Percentiles rank a stretch among this genome's conserved stretches.
These are phyloP conservation scores for Pseudognaphalium luteoalbum DNA, from an alignment of 129 eudicot genomes.

Conservation along the genomic window DNA sequence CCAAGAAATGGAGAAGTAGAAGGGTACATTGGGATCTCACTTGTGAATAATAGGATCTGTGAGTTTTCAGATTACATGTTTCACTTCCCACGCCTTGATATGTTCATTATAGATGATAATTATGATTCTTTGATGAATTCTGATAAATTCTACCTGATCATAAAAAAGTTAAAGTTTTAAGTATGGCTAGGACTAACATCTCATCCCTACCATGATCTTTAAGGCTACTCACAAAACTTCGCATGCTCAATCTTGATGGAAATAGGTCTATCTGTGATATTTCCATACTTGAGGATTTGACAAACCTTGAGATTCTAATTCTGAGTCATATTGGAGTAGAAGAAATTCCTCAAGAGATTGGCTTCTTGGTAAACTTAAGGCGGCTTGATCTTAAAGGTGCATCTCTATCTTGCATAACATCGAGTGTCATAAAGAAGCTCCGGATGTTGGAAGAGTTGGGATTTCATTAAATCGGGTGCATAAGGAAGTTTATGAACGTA, in stretches of 20 bases:
- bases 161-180: constrained; percentile 23
- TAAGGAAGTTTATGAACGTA: not conserved
- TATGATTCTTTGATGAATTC: not conserved
- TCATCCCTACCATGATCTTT: constrained; percentile 16
- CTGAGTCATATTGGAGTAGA: not conserved
- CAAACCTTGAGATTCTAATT: constrained; percentile 14
- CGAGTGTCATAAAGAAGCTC: not conserved
- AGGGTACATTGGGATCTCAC: constrained; percentile 23
- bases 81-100: not conserved
- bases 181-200: not conserved
- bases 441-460: not conserved
- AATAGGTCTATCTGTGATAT: not conserved
- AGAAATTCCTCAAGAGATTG: not conserved
- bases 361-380: not conserved
- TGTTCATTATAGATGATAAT: constrained; percentile 6
- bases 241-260: not conserved
- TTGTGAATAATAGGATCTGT: not conserved
- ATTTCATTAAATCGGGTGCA: not conserved
- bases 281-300: constrained; percentile 11
- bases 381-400: not conserved
- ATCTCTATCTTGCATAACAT: not conserved
- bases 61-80: constrained; percentile 11
- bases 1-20: not conserved
- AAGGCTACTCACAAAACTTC: not conserved
- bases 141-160: not conserved